Evolutionary conservation across 805 yeast genomes (phyloP), one percentile per base, ranked within the genome.

Genomic region (Schwanniomyces pseudopolymorphus): DNA sequence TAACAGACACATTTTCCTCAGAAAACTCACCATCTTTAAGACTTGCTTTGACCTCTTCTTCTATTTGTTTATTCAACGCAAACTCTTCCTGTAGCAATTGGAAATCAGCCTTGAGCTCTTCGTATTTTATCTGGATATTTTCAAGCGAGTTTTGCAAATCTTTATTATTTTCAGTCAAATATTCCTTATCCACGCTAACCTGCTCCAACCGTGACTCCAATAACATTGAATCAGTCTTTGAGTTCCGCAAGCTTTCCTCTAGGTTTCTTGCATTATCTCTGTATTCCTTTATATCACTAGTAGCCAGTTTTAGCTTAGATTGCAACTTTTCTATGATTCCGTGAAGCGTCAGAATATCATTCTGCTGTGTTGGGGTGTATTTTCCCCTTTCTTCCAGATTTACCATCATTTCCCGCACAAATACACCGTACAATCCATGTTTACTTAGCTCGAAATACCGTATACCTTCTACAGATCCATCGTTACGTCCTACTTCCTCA

Each of bases 401-500:
- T 19, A 70, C 49, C 43, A 70, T 49, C 1, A 63, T 45, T n/a
- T 72, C 72, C 36, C 77, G 60, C 3, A 78, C 81, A 59, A 81
- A 81, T 0, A 81, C 61, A 0, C 85, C 85, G 55, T 66, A 64
- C 2, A 56, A 54, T 0, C 66, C 71, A 9, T 52, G 48, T 1
- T 53, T 51, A 20, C 58, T 51, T 5, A 42, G 41, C 6, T 64
- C 58, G 39, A 80, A 80, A 58, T 80, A 80, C 44, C 59, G 42
- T 2, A 63, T 56, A 0, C 76, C 80, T 16, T 69, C 60, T 0
- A 80, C 72, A 0, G 75, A 57, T 1, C 84, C 84, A 48, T 79
- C 66, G 44, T 80, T 80, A 51, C 73, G 75, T 1, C 84, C 84
- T 0, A 31, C 47, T 0, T 72, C 63, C 1, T 46, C 45, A 10